These are phyloP conservation scores for Schwanniomyces pseudopolymorphus DNA, from an alignment of 805 yeast species.

Conservation along the genomic window DNA sequence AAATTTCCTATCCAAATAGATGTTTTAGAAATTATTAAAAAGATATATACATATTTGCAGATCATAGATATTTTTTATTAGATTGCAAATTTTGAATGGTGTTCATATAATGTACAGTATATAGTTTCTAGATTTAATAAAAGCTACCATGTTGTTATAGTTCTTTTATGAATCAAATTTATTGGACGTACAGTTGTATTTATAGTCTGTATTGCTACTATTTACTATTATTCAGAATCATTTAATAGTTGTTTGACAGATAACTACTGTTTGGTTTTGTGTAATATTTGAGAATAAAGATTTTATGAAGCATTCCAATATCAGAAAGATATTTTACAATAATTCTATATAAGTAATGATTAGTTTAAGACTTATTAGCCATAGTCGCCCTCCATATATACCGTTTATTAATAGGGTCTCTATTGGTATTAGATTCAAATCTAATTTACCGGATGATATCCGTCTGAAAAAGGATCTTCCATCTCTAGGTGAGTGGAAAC, in stretches of 20 bases:
- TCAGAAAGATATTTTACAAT: not conserved
- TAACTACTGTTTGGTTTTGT: not conserved
- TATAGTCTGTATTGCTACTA: too few species aligned
- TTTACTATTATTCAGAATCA: too few species aligned
- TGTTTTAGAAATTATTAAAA: too few species aligned
- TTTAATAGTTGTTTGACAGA: not conserved
- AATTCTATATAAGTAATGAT: not conserved
- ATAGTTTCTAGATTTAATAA: too few species aligned
- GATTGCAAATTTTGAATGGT: too few species aligned
- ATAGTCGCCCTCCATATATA: not conserved
- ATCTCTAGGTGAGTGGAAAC: constrained; percentile 40
- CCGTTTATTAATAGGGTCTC: not conserved
- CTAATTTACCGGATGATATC: constrained; percentile 30
- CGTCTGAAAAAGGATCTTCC: constrained; percentile 31
- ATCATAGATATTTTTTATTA: too few species aligned
- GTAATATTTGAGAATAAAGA: not conserved
- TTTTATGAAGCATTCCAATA: not conserved
- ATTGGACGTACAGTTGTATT: too few species aligned
- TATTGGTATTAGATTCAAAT: constrained; percentile 12
- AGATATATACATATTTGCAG: too few species aligned
- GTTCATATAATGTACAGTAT: too few species aligned
- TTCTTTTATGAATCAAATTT: too few species aligned
- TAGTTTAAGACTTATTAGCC: not conserved
- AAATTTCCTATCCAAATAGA: too few species aligned
- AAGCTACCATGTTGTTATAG: too few species aligned